A percentile compares a stretch with the other conserved stretches of the same genome.
Conservation (phyloP, 768 basidiomycete species). For the Tulasnella sp. region DNA sequence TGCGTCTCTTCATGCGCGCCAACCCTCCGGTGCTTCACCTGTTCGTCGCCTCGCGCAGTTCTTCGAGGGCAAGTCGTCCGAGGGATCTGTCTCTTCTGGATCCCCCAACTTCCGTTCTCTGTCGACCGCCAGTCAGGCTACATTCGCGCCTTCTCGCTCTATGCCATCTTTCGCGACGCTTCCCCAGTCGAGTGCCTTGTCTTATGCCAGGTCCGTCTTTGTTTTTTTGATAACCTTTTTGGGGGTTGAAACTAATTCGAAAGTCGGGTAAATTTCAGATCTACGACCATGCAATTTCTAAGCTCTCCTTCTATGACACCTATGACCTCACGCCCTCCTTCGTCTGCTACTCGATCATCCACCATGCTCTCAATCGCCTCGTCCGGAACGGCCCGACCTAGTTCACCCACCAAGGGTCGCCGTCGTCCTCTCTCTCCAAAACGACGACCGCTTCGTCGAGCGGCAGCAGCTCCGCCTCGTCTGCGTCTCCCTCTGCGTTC, state of each 20-base stretch:
- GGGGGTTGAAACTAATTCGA: no score
- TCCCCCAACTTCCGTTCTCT: neutral
- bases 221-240: no score
- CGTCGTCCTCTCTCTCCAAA: neutral
- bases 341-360: slow-evolving; percentile 31
- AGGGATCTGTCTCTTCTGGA: neutral
- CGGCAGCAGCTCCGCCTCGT: slow-evolving; percentile 43
- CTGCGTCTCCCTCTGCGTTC: slow-evolving; percentile 43
- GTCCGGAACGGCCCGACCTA: slow-evolving; percentile 48
- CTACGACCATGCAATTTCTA: slow-evolving; percentile 21
- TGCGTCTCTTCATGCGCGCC: neutral
- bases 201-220: neutral
- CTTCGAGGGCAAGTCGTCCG: slow-evolving; percentile 8
- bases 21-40: neutral
- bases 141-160: slow-evolving; percentile 12
- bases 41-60: slow-evolving; percentile 22
- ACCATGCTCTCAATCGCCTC: slow-evolving; percentile 42
- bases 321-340: slow-evolving; percentile 51
- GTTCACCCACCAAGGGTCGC: slow-evolving; percentile 30
- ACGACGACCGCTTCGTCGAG: neutral
- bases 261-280: neutral
- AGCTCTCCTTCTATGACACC: neutral
- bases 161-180: slow-evolving; percentile 14
- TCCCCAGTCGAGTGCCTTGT: neutral
- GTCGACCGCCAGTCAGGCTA: neutral